Evolutionary conservation across 2,329 filamentous ascomycete species (phyloP).

Genomic region (Cladosporium sp.): DNA sequence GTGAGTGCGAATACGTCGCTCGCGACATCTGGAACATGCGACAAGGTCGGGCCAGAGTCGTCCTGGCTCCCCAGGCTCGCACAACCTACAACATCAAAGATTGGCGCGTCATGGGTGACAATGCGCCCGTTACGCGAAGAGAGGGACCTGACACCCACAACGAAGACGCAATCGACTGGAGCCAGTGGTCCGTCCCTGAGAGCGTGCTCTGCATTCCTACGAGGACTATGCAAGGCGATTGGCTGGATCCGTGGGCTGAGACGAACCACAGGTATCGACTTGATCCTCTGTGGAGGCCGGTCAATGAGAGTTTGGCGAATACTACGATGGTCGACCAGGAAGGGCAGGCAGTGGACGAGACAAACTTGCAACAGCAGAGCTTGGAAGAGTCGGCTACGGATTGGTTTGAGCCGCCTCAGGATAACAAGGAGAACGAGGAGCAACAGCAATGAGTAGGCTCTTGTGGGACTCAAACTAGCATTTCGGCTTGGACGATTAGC

Average conservation of each 20-base stretch:
- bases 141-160: background rate
- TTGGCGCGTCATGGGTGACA: background rate
- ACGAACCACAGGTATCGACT: background rate
- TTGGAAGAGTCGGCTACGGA: background rate
- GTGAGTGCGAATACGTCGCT: conserved; percentile 9
- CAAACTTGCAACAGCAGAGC: background rate
- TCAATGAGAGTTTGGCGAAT: background rate
- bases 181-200: background rate
- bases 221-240: background rate
- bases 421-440: too few species aligned
- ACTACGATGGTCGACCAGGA: background rate
- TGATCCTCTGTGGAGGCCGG: conserved; percentile 2
- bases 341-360: background rate
- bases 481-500: too few species aligned
- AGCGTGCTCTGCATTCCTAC: conserved; percentile 8
- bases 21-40: conserved; percentile 13
- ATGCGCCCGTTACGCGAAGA: background rate
- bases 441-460: background rate
- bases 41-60: background rate
- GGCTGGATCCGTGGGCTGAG: background rate
- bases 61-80: conserved; percentile 3
- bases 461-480: too few species aligned
- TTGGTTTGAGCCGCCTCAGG: background rate
- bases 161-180: conserved; percentile 7
- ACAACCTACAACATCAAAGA: conserved; percentile 2